A percentile compares a stretch with the other conserved stretches of the same genome.
phyloP scores from a whole-genome alignment of 2,329 filamentous ascomycete species.

The Cytospora leucostoma region DNA sequence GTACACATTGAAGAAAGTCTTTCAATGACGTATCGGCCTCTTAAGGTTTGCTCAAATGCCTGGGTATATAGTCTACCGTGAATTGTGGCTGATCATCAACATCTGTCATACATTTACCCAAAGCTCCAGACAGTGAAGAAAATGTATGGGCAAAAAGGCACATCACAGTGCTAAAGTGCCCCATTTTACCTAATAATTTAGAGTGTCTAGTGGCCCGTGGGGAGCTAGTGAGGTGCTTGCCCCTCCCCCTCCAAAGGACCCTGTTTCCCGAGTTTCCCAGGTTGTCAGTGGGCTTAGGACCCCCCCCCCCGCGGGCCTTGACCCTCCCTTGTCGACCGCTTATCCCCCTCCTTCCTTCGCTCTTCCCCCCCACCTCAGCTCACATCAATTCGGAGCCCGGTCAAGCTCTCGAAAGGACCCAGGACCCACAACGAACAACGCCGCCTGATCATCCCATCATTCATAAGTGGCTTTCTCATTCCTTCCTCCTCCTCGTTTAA shows the following conservation, averaged over 20 bases:
- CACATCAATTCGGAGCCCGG: background rate
- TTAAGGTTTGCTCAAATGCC: too few relatives aligned
- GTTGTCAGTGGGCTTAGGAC: slow-evolving; percentile 19
- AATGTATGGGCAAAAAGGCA: background rate
- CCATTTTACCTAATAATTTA: slow-evolving; percentile 7
- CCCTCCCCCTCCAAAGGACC: slow-evolving; percentile 10
- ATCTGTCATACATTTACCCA: background rate
- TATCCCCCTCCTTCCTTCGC: background rate
- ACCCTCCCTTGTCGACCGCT: slow-evolving; percentile 6
- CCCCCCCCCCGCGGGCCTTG: too few relatives aligned
- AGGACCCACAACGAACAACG: slow-evolving; percentile 22
- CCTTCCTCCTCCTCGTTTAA: background rate
- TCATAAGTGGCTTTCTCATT: slow-evolving; percentile 24
- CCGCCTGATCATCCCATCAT: slow-evolving; percentile 13
- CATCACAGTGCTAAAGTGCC: slow-evolving; percentile 5
- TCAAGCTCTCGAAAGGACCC: slow-evolving; percentile 15
- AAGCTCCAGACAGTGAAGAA: background rate
- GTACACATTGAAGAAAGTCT: too few relatives aligned
- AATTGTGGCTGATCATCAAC: background rate
- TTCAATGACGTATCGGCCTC: too few relatives aligned
- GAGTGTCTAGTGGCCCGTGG: slow-evolving; percentile 14
- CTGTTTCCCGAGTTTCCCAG: slow-evolving; percentile 1
- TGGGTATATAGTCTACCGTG: too few relatives aligned
- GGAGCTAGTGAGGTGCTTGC: slow-evolving; percentile 4
- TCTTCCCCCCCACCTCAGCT: background rate